A percentile compares a stretch with the other conserved stretches of the same genome.
These are phyloP conservation scores for Ceratocystis ficicola DNA, from an alignment of 2,329 filamentous ascomycete species.

Conservation along the genomic window DNA sequence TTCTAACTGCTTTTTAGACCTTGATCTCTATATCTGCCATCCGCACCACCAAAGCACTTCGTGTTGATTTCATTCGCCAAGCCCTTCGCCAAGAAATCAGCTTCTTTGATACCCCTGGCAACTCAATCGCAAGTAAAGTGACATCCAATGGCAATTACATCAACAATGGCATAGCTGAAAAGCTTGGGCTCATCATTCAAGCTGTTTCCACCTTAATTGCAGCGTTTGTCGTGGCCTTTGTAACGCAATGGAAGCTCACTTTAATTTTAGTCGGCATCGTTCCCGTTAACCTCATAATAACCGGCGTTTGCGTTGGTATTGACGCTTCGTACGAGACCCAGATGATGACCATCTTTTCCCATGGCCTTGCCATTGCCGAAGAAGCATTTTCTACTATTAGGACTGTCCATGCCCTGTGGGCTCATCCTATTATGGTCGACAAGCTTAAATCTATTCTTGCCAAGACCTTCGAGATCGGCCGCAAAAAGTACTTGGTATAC, in stretches of 20 bases:
- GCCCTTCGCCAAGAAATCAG: conserved; percentile 41
- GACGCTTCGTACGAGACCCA: conserved; percentile 35
- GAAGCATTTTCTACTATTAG: conserved; percentile 39
- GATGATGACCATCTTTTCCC: conserved; percentile 35
- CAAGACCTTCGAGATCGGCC: conserved; percentile 31
- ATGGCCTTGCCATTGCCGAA: conserved; percentile 37
- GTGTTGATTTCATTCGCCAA: conserved; percentile 31
- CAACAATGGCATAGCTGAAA: conserved; percentile 36
- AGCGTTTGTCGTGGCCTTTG: conserved; percentile 33
- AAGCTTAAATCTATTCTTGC: conserved; percentile 35
- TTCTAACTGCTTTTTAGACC: conserved; percentile 25
- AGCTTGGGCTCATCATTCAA: conserved; percentile 34
- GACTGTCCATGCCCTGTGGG: conserved; percentile 41
- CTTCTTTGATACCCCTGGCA: conserved; percentile 40
- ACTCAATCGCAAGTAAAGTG: conserved; percentile 36
- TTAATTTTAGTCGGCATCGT: conserved; percentile 37
- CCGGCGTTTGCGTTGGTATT: conserved; percentile 30
- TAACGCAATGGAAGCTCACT: conserved; percentile 34
- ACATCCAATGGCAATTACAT: conserved; percentile 39
- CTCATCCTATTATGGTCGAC: conserved; percentile 33
- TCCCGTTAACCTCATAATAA: conserved; percentile 34
- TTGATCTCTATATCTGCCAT: conserved; percentile 32
- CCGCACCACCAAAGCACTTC: conserved; percentile 30
- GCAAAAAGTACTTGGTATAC: conserved; percentile 35
- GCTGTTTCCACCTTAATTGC: conserved; percentile 32